Base-by-base conservation (phyloP, 108 stramenopile species). In the Skeletonema marinoi region DNA sequence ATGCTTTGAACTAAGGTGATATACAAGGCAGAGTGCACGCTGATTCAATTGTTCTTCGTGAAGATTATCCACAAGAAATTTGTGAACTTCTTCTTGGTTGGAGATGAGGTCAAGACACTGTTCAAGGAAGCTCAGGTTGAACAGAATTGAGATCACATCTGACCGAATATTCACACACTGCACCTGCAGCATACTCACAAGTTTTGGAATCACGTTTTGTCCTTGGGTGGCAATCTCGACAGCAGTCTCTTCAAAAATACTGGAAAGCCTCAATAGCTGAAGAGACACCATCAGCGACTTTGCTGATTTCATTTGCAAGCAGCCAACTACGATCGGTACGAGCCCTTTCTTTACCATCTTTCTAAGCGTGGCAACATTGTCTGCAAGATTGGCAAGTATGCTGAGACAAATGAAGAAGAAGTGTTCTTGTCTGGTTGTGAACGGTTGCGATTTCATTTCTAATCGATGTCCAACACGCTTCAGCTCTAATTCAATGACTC, bases 331-430 rank as follows among this genome's bases (percentile, higher is more conserved):
- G 29, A 69, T 8, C 14, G 42, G 38, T 11, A 65, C 68, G 3
- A 80, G 63, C 19, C 72, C 73, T 62, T 69, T 80, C 61, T 73
- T 80, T 1, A 69, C 56, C 78, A 80, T 80, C 51, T 80, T 80
- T 3, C 62, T n/a, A 13, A 80, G 65, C 6, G 65, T 68, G 35
- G 36, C n/a, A 56, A 64, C 29, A 58, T 80, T 73, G 6, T 58
- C 68, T 16, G 78, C 72, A 39, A 80, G 70, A 56, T 73, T 65
- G 70, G 14, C 21, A 6, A 80, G 72, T 29, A 80, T 80, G 14
- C 67, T 62, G 9, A 65, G 65, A 60, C 60, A 80, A 36, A 80
- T 12, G 32, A 68, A 73, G 2, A 80, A 25, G 31, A 80, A 46
- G 17, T 50, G 66, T 61, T 73, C 78, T 56, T 80, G 78, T 29